phyloP scores from a whole-genome alignment of 371 early-diverging fungal genomes.

The Mortierella sp. region DNA sequence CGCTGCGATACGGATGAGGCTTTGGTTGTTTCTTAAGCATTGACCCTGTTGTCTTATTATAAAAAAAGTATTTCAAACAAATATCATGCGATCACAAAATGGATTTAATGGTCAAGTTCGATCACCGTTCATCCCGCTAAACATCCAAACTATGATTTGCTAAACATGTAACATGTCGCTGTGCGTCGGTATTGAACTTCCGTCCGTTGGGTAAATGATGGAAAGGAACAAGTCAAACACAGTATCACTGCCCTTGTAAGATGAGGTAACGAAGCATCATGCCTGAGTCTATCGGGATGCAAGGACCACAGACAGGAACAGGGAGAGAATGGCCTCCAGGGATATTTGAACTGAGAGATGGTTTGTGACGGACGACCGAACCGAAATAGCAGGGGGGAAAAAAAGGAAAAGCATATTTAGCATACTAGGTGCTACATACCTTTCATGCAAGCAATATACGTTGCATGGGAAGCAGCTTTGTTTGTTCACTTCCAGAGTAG shows the following conservation, averaged over 20 bases:
- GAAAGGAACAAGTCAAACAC: background rate
- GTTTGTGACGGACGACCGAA: background rate
- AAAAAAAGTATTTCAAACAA: background rate
- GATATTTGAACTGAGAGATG: background rate
- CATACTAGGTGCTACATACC: background rate
- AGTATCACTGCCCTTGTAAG: constrained; percentile 1
- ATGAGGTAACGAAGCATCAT: background rate
- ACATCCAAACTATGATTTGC: background rate
- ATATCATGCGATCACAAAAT: background rate
- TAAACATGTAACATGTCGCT: constrained; percentile 5
- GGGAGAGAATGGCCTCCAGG: background rate
- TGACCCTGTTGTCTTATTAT: background rate
- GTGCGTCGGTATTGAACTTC: background rate
- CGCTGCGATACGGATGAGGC: too few species aligned
- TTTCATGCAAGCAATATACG: constrained; percentile 21
- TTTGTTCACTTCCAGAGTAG: background rate
- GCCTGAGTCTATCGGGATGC: background rate
- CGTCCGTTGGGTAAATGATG: background rate
- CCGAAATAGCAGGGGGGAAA: background rate
- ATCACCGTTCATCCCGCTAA: too few species aligned
- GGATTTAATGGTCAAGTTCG: too few species aligned
- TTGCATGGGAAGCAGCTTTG: constrained; percentile 10
- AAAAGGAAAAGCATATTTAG: background rate
- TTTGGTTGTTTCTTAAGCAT: background rate
- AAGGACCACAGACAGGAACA: background rate